Evolutionary conservation across 139 green algal genomes (phyloP), one percentile per base, ranked within the genome.

Genomic region (Parachlorella kessleri): DNA sequence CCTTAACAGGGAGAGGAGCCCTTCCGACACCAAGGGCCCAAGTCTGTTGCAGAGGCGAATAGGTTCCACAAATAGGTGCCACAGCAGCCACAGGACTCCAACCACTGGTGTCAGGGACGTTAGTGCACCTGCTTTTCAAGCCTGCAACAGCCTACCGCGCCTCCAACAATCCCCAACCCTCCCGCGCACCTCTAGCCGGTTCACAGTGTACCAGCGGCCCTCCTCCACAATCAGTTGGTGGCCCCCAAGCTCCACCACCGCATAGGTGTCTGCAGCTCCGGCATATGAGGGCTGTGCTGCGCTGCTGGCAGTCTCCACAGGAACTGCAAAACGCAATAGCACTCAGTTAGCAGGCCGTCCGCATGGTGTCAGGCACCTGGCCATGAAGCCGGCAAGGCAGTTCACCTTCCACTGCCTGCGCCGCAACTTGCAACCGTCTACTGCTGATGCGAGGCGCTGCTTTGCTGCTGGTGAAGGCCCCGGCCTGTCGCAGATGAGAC

Each of bases 211-310:
- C 92, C 92, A 97, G 75, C 94, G 90, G 55, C 93, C 93, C 73
- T 96, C 93, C 89, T 97, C 93, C 30, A 99, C 91, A 54, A 99
- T 93, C 82, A 96, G 86, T 89, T 99, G 95, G 38, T 84, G 85
- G 30, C 95, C 95, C 48, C 90, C 94, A 72, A 98, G 84, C 65
- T 99, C 95, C 9, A 98, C 85, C 40, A 98, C 87, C 55, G 94
- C 94, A 71, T 98, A 97, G 23, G 89, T 94, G 39, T 89, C 82
- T 21, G 87, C 86, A 26, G 87, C 65, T 8, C 35, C 42, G n/a
- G 33, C 48, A 38, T 77, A 67, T 30, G 72, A 82, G 36, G 83
- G 80, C 55, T 83, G 64, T 2, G 81, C 66, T 53, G 41, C 68
- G 66, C 70, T 66, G 14, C 24, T 75, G 14, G 75, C 70, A 59